Base-by-base conservation (phyloP, 2,329 filamentous ascomycete genomes). In the Zalaria sp. region DNA sequence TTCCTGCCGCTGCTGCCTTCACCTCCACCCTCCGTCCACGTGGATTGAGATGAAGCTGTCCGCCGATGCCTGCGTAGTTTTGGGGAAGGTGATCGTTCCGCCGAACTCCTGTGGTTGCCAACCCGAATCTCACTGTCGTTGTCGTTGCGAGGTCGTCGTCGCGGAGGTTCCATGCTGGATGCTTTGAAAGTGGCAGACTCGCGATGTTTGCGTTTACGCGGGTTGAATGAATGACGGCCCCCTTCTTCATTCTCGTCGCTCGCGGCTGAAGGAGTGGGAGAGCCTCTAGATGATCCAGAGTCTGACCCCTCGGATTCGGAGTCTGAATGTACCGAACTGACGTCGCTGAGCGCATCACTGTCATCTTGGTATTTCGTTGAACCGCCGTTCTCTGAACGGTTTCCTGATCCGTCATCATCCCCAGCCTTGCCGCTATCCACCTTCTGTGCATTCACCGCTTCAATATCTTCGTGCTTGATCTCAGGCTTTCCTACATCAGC, bases 11-110 rank as follows among this genome's bases (percentile, higher is more conserved):
- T 35, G 4, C n/a, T 9, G 5, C 18, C 43, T 40, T 41, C 46
- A 26, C 37, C 37, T 4, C 40, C 35, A 74, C 57, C 37, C 71
- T 74, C 58, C 71, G 75, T 58, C 3, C 71, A 65, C 1, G 73
- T 67, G 18, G 79, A 65, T 52, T 82, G 78, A 0, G 73, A 79
- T 2, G 80, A 83, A 27, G 68, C 63, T 49, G 78, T 81, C 45
- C 79, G 71, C 41, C 77, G 71, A 54, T 83, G 79, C 27, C 61
- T 56, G 49, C 72, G 70, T 38, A 65, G 57, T 38, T 68, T 73
- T 7, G 79, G 79, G 11, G 80, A 83, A 18, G 67, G 60, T 6
- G 80, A 83, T 46, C 71, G 58, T 42, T 65, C 57, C 18, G 39
- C 40, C 26, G 46, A 41, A 5, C 42, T 43, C 25, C 46, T 39